phyloP scores from a whole-genome alignment of 2,329 filamentous ascomycete genomes.

The Xylariaceae sp. region DNA sequence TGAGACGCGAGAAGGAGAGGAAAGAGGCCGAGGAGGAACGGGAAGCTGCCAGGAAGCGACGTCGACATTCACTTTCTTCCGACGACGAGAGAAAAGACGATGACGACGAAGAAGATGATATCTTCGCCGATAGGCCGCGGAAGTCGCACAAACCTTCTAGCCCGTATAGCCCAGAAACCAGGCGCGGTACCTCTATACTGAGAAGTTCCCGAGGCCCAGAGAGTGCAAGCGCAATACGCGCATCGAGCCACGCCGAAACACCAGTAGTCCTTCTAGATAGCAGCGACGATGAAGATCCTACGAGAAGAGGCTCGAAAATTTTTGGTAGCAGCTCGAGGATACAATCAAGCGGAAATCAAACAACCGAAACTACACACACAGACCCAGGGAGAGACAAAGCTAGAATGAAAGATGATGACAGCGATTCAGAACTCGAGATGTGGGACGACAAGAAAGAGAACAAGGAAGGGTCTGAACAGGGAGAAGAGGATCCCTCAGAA shows the following conservation, averaged over 20 bases:
- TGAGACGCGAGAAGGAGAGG: constrained; percentile 13
- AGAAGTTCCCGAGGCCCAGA: constrained; percentile 6
- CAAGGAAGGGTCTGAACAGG: constrained; percentile 35
- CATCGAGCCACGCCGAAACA: background rate
- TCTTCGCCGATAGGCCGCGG: constrained; percentile 21
- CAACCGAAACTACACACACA: background rate
- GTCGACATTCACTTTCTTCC: constrained; percentile 24
- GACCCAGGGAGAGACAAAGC: constrained; percentile 2
- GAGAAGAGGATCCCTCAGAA: constrained; percentile 52
- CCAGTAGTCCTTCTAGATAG: constrained; percentile 37
- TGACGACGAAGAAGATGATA: constrained; percentile 26
- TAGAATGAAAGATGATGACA: constrained; percentile 2
- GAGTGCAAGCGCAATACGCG: constrained; percentile 2
- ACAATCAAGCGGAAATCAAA: background rate
- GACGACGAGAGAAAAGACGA: constrained; percentile 16
- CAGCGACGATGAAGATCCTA: constrained; percentile 35
- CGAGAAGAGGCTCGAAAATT: constrained; percentile 10
- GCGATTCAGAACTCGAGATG: constrained; percentile 27
- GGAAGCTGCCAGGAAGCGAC: constrained; percentile 34
- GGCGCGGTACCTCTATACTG: background rate
- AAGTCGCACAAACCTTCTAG: constrained; percentile 30
- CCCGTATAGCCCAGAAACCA: constrained; percentile 22
- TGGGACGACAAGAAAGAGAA: constrained; percentile 34
- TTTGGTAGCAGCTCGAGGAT: background rate
- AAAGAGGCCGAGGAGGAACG: constrained; percentile 4